Percentiles rank a stretch among this genome's conserved stretches.
Evolutionary conservation across 768 basidiomycete genomes (phyloP).

Genomic region (Boletus reticuloceps): DNA sequence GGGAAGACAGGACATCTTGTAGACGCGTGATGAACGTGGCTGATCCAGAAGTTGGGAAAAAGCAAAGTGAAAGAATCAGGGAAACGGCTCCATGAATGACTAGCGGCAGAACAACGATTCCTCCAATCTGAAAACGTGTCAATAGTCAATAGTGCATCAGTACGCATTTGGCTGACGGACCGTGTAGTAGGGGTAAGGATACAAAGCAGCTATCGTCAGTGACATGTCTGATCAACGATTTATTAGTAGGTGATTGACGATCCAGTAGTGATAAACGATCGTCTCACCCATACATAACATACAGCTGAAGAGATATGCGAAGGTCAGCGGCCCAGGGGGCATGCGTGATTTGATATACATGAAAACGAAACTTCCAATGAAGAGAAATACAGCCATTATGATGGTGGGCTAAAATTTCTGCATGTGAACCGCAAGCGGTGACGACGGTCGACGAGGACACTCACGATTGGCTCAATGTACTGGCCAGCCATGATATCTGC

Average conservation of each 20-base stretch:
- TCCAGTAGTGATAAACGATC: background rate
- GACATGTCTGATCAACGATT: conserved; percentile 45
- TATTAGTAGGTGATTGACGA: background rate
- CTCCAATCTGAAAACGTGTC: conserved; percentile 39
- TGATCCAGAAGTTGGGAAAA: conserved; percentile 66
- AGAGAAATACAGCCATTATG: conserved; percentile 61
- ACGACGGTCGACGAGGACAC: background rate
- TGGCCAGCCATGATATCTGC: conserved; percentile 44
- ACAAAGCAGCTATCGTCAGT: conserved; percentile 54
- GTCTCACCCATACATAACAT: conserved; percentile 49
- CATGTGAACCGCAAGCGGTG: background rate
- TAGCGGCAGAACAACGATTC: conserved; percentile 53
- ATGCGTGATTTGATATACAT: conserved; percentile 57
- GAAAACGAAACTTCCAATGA: conserved; percentile 54
- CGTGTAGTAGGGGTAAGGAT: conserved; percentile 62
- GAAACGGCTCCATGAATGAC: conserved; percentile 56
- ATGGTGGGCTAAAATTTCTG: conserved; percentile 44
- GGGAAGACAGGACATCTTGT: conserved; percentile 44
- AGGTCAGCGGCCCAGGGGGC: conserved; percentile 62
- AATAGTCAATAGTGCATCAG: background rate
- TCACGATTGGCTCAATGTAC: conserved; percentile 52
- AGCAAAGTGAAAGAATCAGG: conserved; percentile 46
- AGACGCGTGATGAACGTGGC: conserved; percentile 54
- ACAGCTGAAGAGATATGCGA: conserved; percentile 56
- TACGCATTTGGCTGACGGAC: conserved; percentile 25